Percentiles rank a stretch among this genome's conserved stretches.
Conservation (phyloP, 2,329 filamentous ascomycete genomes). For the Orbilia oligospora region DNA sequence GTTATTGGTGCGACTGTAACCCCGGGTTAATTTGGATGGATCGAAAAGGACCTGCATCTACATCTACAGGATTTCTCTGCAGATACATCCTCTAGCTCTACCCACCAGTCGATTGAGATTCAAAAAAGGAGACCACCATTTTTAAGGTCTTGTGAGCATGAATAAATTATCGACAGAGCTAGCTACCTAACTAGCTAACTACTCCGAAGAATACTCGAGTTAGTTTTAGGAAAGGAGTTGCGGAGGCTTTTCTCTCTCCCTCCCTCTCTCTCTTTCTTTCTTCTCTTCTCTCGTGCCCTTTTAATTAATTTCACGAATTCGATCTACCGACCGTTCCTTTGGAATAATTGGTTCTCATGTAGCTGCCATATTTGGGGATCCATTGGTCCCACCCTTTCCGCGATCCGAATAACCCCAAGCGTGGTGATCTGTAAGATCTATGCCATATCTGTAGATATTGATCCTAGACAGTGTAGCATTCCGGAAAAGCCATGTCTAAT, state of each 20-base stretch:
- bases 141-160: too few relatives aligned
- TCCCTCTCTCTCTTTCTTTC: neutral
- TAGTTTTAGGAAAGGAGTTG: neutral
- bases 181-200: too few relatives aligned
- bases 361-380: slow-evolving; percentile 11
- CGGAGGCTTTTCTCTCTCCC: slow-evolving; percentile 10
- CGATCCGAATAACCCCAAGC: neutral
- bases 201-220: too few relatives aligned
- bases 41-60: too few relatives aligned
- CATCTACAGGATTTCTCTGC: too few relatives aligned
- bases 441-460: slow-evolving; percentile 3
- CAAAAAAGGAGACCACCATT: too few relatives aligned
- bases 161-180: too few relatives aligned
- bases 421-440: neutral
- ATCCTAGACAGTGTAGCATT: slow-evolving; percentile 25
- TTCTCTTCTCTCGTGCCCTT: too few relatives aligned
- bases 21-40: slow-evolving; percentile 3
- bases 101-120: too few relatives aligned
- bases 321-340: too few relatives aligned
- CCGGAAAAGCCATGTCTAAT: slow-evolving; percentile 5
- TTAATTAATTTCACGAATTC: too few relatives aligned
- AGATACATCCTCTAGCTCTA: too few relatives aligned
- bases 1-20: slow-evolving; percentile 20
- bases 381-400: neutral
- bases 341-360: neutral